These are phyloP conservation scores for Ustulina deusta DNA, from an alignment of 2,329 filamentous ascomycete species.

Conservation along the genomic window DNA sequence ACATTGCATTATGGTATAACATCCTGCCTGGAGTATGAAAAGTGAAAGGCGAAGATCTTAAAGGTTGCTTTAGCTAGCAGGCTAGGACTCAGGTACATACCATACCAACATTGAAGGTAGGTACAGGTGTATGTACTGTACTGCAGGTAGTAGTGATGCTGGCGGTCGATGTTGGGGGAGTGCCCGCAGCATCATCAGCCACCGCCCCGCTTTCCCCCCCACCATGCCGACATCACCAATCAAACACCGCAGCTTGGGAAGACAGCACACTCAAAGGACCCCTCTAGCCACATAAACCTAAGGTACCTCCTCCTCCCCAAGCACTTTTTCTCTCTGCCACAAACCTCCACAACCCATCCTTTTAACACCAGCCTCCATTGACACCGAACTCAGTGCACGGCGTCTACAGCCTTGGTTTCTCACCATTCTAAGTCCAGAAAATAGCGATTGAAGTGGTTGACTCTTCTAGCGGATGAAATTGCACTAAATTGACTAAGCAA, in stretches of 20 bases:
- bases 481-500: constrained; percentile 15
- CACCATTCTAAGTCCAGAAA: constrained; percentile 16
- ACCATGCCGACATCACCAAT: constrained; percentile 25
- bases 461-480: not conserved
- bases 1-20: too few relatives aligned
- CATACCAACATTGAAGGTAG: not conserved
- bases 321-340: constrained; percentile 50
- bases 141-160: not conserved
- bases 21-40: too few relatives aligned
- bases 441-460: not conserved
- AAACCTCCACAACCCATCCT: constrained; percentile 51
- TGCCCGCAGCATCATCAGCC: constrained; percentile 25
- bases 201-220: constrained; percentile 15
- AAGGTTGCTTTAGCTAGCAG: not conserved
- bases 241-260: constrained; percentile 5
- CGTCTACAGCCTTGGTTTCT: constrained; percentile 21
- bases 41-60: not conserved
- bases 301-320: too few relatives aligned
- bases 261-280: constrained; percentile 16
- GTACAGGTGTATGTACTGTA: constrained; percentile 1
- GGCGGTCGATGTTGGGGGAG: not conserved
- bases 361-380: constrained; percentile 45
- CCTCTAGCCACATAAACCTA: too few relatives aligned
- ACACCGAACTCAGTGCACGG: constrained; percentile 30
- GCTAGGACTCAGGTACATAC: not conserved